These are phyloP conservation scores for Plasmodium cynomolgi DNA, from an alignment of 169 alveolate species.

Conservation along the genomic window DNA sequence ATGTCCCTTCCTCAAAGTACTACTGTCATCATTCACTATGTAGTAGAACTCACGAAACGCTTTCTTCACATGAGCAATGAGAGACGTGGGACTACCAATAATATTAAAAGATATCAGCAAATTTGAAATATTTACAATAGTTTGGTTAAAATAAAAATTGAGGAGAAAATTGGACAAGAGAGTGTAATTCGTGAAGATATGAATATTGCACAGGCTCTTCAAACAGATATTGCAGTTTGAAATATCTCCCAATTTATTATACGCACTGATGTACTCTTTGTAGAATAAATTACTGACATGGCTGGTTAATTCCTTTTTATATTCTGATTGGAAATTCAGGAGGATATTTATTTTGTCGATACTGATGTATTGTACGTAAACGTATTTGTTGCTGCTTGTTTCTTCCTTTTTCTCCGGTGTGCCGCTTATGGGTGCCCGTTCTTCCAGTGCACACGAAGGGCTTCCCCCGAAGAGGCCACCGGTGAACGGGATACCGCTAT, in stretches of 20 bases:
- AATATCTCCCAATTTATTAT: constrained; percentile 53
- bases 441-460: not conserved
- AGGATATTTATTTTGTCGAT: constrained; percentile 50
- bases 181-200: constrained; percentile 32
- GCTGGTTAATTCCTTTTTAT: constrained; percentile 40
- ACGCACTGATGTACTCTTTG: constrained; percentile 59
- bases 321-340: constrained; percentile 49
- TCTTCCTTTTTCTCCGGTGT: constrained; percentile 1
- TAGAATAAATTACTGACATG: constrained; percentile 25
- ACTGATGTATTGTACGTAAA: constrained; percentile 41
- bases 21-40: constrained; percentile 13
- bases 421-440: not conserved
- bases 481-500: not conserved
- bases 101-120: constrained; percentile 40
- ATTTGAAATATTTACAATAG: constrained; percentile 40
- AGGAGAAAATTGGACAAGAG: constrained; percentile 2
- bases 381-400: constrained; percentile 1
- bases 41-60: constrained; percentile 31
- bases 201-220: constrained; percentile 44
- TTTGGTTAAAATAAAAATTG: constrained; percentile 46
- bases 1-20: not conserved
- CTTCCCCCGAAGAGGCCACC: too few relatives aligned
- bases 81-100: constrained; percentile 58
- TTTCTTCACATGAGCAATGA: constrained; percentile 54
- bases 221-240: constrained; percentile 44